Evolutionary conservation across 2,329 filamentous ascomycete genomes (phyloP).

Genomic region (Aureobasidium subglaciale): DNA sequence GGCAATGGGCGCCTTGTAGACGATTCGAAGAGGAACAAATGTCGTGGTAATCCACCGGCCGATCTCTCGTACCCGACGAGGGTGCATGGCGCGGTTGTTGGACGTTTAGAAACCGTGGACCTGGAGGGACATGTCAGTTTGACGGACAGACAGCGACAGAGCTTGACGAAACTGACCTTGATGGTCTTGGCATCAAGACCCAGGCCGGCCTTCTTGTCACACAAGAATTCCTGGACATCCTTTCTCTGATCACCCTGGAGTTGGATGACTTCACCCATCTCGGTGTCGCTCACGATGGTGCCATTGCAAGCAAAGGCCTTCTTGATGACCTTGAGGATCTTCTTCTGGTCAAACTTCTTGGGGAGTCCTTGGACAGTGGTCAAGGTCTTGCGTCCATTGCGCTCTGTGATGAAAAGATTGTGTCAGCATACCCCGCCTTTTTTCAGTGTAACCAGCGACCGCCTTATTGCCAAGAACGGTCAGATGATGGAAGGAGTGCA

Average conservation of each 20-base stretch:
- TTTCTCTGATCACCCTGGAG: conserved; percentile 99
- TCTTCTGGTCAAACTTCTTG: conserved; percentile 99
- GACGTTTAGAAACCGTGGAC: conserved; percentile 57
- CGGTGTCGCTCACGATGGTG: conserved; percentile 90
- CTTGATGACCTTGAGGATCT: conserved; percentile 99
- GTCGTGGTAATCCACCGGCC: conserved; percentile 16
- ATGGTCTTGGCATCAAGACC: conserved; percentile 94
- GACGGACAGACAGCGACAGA: background rate
- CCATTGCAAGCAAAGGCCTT: conserved; percentile 99
- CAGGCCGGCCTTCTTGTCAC: conserved; percentile 90
- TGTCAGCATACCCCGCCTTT: conserved; percentile 34
- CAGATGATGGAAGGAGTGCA: background rate
- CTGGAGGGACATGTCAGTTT: conserved; percentile 22
- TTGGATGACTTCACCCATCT: conserved; percentile 99
- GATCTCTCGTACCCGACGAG: conserved; percentile 18
- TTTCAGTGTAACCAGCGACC: background rate
- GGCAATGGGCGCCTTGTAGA: conserved; percentile 13
- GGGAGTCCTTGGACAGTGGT: conserved; percentile 98
- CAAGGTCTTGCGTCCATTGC: conserved; percentile 99
- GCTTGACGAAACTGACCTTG: conserved; percentile 55
- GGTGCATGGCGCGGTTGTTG: conserved; percentile 29
- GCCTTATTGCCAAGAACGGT: background rate
- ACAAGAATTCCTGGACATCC: conserved; percentile 95
- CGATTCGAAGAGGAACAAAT: conserved; percentile 7
- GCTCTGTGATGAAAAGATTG: conserved; percentile 55